Evolutionary conservation across 2,329 filamentous ascomycete genomes (phyloP).

Genomic region (Sclerotinia glacialis): DNA sequence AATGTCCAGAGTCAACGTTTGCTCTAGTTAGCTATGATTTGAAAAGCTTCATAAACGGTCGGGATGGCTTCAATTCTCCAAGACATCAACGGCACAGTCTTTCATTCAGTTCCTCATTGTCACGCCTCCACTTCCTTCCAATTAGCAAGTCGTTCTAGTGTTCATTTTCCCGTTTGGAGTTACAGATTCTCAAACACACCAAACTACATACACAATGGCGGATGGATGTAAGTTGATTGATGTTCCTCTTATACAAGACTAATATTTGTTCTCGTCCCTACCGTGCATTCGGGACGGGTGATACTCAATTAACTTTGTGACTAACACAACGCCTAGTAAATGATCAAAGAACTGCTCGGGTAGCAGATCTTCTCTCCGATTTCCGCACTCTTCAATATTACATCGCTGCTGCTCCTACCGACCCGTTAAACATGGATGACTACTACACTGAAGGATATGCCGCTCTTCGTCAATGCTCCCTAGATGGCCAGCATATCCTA

Average conservation of each 20-base stretch:
- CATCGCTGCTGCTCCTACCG: constrained; percentile 55
- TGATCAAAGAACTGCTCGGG: constrained; percentile 56
- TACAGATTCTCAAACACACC: constrained; percentile 13
- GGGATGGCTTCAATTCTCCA: constrained; percentile 27
- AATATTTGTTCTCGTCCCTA: constrained; percentile 18
- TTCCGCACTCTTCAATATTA: constrained; percentile 61
- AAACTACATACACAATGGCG: constrained; percentile 32
- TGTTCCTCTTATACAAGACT: constrained; percentile 17
- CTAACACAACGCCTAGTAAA: constrained; percentile 49
- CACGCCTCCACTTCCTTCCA: constrained; percentile 7
- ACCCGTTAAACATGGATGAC: constrained; percentile 55
- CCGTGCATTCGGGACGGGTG: constrained; percentile 9
- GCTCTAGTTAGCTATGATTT: constrained; percentile 21
- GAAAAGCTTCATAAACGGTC: constrained; percentile 33
- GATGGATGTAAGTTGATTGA: constrained; percentile 38
- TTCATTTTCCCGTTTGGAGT: constrained; percentile 19
- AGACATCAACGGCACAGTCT: constrained; percentile 25
- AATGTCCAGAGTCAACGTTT: constrained; percentile 19
- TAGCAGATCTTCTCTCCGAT: constrained; percentile 60
- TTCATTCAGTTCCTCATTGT: constrained; percentile 26
- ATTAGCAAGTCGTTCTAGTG: constrained; percentile 12
- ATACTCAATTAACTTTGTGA: neutral
- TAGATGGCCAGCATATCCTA: constrained; percentile 63
- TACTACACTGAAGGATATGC: constrained; percentile 64
- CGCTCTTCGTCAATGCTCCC: constrained; percentile 57